Evolutionary conservation across 2,329 filamentous ascomycete genomes (phyloP), one percentile per base, ranked within the genome.

Genomic region (Fusarium sp.): DNA sequence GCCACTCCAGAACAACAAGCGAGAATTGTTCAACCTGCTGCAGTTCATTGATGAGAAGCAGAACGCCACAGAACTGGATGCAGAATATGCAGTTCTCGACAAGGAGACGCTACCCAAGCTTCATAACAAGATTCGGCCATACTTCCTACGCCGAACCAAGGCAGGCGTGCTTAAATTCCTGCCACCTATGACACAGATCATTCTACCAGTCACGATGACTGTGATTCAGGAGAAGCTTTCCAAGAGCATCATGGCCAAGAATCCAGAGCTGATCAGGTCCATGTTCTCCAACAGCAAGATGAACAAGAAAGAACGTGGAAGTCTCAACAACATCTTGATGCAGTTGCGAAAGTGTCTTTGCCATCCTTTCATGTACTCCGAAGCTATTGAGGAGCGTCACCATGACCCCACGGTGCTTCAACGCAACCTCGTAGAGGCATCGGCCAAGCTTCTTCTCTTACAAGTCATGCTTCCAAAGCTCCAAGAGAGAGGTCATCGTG

Each of bases 151-250:
- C 46, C 90, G 96, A 44, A 98, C 96, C 4, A 99, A 99, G 78
- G 90, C 90, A 14, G 91, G 95, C 65, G 95, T 98, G 0, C 84
- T 99, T 53, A 95, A 93, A 39, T 97, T 98, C 79, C 83, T 99
- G 11, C 96, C 96, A 1, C 91, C 95, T 0, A 94, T 99, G 88
- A 91, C 92, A 2, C 95, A 98, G 75, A 94, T 99, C 72, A 98
- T 99, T 66, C 82, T 99, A 6, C 96, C 96, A 0, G 91, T 99
- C n/a, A 95, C 93, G 4, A 98, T 98, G 95, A 95, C 93, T 3
- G 85, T 94, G 15, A 84, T 99, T 14, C 97, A 99, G 77, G 96
- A 97, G 82, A 96, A 94, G 76, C 86, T 99, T 1, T 97, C 96
- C 82, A 96, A 95, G 76, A 97, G 92, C 3, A 98, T 99, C 72